Evolutionary conservation across 768 basidiomycete species (phyloP), one percentile per base, ranked within the genome.

Genomic region (Coprinopsis sp.): DNA sequence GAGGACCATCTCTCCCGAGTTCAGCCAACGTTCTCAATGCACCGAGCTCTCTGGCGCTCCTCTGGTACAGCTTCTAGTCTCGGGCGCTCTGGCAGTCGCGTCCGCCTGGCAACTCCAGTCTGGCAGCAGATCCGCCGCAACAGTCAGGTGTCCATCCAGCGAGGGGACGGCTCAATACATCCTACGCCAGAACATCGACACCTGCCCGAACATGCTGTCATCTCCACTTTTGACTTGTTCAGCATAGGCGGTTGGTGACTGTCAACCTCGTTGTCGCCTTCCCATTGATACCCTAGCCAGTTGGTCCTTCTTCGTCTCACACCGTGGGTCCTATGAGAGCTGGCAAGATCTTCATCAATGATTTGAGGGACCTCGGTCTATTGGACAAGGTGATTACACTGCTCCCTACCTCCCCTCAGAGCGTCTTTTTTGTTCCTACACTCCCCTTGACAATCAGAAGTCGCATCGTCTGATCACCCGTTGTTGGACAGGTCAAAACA

Each of bases 141-240:
- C 24, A 41, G 23, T 16, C 19, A 43, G 3, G 44, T 49, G 21
- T 6, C 25, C 5, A 21, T 16, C 22, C 47, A 31, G n/a, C n/a
- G 19, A 13, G 25, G 45, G 22, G 31, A 44, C 30, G 46, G 10
- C 42, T 18, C 48, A 23, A 27, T 39, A 14, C 13, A 33, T 22
- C 37, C 49, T 21, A 43, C 49, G 13, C 30, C 37, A 14, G 28
- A 38, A 13, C n/a, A 22, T 19, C 61, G 57, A 21, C 65, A 65
- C 31, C 64, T 69, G 22, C 73, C 79, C 12, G 83, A 90, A 43
- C 91, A 93, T 71, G 92, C 92, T 4, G 92, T 94, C 53, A 93
- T 95, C 44, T 91, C 89, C 1, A 82, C 92, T 1, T 95, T 94
- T 59, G 93, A 96, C 64, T 71, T 95, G 43, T 94, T 95, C 70